Conservation (phyloP, 106 monocot species). For the Dioscorea zingiberensis region DNA sequence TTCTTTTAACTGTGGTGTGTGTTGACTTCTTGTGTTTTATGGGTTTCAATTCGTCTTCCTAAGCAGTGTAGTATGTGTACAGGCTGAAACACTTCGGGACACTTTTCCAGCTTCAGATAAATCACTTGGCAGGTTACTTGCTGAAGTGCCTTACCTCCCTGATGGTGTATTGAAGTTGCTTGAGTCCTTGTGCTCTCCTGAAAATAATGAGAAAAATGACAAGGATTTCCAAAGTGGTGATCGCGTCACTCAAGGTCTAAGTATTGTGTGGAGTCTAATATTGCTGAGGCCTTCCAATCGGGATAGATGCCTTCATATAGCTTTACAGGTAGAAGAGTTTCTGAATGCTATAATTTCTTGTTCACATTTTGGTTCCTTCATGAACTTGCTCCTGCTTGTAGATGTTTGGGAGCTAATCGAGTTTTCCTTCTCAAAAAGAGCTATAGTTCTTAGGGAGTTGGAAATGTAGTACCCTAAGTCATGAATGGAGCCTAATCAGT, state of each 20-base stretch:
- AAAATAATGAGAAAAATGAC: slow-evolving; percentile 44
- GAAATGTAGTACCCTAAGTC: too few species aligned
- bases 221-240: slow-evolving; percentile 70
- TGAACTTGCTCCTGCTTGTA: background rate
- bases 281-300: slow-evolving; percentile 74
- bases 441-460: too few species aligned
- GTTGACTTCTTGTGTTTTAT: slow-evolving; percentile 2
- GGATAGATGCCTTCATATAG: slow-evolving; percentile 82
- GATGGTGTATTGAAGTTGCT: slow-evolving; percentile 65
- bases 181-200: slow-evolving; percentile 76
- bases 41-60: slow-evolving; percentile 6
- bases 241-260: slow-evolving; percentile 93
- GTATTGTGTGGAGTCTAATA: slow-evolving; percentile 84
- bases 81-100: slow-evolving; percentile 80
- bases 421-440: too few species aligned
- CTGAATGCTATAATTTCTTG: background rate
- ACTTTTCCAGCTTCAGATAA: slow-evolving; percentile 89
- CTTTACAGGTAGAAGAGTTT: slow-evolving; percentile 50
- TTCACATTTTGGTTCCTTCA: background rate
- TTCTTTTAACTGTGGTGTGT: slow-evolving; percentile 73
- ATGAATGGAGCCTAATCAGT: too few species aligned
- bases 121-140: slow-evolving; percentile 78
- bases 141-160: slow-evolving; percentile 76
- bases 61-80: background rate
- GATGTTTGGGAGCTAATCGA: background rate